Conservation (phyloP, 345 rosid species). For the Salix suchowensis region DNA sequence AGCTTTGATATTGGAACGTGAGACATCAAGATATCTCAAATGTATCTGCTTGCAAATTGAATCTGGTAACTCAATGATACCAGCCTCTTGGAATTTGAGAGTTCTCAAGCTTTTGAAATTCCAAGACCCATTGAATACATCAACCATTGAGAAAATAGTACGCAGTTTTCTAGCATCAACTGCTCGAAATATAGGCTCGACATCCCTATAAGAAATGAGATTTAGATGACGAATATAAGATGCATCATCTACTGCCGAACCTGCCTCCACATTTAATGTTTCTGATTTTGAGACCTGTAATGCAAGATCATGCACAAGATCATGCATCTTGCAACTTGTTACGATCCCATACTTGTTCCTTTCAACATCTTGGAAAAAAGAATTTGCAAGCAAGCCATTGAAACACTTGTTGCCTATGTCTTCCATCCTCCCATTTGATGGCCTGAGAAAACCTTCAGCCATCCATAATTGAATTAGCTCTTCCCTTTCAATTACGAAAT, state of each 20-base stretch:
- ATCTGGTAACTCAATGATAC: neutral
- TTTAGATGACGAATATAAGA: slow-evolving; percentile 5
- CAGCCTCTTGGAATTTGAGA: neutral
- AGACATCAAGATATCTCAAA: slow-evolving; percentile 24
- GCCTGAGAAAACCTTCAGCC: slow-evolving; percentile 5
- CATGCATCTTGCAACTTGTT: too few relatives aligned
- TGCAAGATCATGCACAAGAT: too few relatives aligned
- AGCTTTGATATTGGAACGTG: neutral
- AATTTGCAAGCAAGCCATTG: neutral
- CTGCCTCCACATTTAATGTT: neutral
- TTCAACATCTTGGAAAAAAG: too few relatives aligned
- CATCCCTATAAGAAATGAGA: neutral
- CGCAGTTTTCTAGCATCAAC: too few relatives aligned
- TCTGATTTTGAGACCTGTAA: neutral
- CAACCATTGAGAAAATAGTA: too few relatives aligned
- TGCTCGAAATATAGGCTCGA: neutral
- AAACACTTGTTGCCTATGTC: slow-evolving; percentile 14
- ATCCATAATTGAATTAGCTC: neutral
- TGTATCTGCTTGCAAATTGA: slow-evolving; percentile 17
- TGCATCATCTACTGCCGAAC: neutral
- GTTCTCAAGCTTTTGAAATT: neutral
- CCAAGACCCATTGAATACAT: neutral
- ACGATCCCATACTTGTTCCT: too few relatives aligned
- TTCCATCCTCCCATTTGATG: neutral
- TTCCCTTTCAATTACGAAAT: neutral